Conservation (phyloP, 2,329 filamentous ascomycete genomes). For the Plectosphaerella cucumerina region DNA sequence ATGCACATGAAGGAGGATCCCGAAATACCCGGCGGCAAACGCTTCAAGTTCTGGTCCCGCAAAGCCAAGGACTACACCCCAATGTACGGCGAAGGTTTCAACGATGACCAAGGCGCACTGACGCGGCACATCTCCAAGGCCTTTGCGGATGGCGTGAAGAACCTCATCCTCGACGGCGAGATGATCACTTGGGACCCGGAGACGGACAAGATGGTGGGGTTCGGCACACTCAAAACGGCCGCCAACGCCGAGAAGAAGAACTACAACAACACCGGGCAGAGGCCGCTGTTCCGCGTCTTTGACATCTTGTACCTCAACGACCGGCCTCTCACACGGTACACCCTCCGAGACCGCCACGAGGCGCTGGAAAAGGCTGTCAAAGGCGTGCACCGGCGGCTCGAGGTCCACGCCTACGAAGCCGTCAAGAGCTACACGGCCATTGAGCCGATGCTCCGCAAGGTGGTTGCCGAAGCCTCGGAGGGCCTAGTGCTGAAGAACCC, state of each 20-base stretch:
- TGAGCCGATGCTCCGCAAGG: slow-evolving; percentile 72
- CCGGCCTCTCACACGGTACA: slow-evolving; percentile 73
- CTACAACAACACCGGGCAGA: slow-evolving; percentile 56
- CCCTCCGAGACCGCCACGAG: slow-evolving; percentile 71
- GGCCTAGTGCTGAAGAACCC: slow-evolving; percentile 94
- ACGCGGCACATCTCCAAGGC: slow-evolving; percentile 76
- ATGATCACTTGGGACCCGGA: slow-evolving; percentile 98
- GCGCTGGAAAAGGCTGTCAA: slow-evolving; percentile 71
- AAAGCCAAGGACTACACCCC: slow-evolving; percentile 97
- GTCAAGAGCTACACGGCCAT: slow-evolving; percentile 68
- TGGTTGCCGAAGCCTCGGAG: slow-evolving; percentile 83
- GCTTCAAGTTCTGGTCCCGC: slow-evolving; percentile 87
- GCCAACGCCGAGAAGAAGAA: slow-evolving; percentile 77
- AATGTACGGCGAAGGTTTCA: slow-evolving; percentile 75
- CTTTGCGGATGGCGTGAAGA: slow-evolving; percentile 73
- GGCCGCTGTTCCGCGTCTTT: slow-evolving; percentile 81
- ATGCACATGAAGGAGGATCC: slow-evolving; percentile 82
- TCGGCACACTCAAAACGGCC: slow-evolving; percentile 90
- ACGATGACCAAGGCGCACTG: slow-evolving; percentile 71
- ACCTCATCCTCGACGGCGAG: slow-evolving; percentile 90
- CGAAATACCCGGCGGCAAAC: slow-evolving; percentile 60
- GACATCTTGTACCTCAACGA: slow-evolving; percentile 90
- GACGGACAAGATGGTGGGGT: slow-evolving; percentile 78
- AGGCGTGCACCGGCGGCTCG: slow-evolving; percentile 69
- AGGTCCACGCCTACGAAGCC: slow-evolving; percentile 70